Evolutionary conservation across 2,329 filamentous ascomycete species (phyloP).

Genomic region (Aphanocladium album): DNA sequence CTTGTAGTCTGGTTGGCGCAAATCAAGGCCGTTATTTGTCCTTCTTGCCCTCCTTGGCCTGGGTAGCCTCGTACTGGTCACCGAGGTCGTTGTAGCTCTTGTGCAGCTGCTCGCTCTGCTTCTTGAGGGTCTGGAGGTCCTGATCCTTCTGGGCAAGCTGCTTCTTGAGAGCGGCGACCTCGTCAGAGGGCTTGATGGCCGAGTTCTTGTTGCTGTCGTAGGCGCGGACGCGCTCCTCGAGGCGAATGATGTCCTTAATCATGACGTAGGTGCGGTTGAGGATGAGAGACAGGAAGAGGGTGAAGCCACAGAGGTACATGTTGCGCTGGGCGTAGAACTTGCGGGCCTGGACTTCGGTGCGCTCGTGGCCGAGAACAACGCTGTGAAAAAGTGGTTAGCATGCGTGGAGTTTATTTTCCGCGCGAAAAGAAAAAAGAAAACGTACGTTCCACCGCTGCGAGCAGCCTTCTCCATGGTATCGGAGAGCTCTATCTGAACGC

Average conservation of each 20-base stretch:
- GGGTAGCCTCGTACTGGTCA: constrained; percentile 67
- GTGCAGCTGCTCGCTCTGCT: constrained; percentile 79
- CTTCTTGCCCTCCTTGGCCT: constrained; percentile 54
- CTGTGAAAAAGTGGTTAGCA: not conserved
- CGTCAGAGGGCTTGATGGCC: constrained; percentile 66
- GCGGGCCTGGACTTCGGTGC: constrained; percentile 96
- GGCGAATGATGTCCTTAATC: constrained; percentile 84
- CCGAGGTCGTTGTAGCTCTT: constrained; percentile 82
- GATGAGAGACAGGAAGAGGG: constrained; percentile 95
- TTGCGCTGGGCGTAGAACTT: constrained; percentile 99
- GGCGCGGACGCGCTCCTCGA: constrained; percentile 86
- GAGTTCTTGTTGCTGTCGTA: constrained; percentile 69
- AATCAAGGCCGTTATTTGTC: constrained; percentile 34
- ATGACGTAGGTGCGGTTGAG: constrained; percentile 98
- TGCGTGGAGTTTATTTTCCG: not conserved
- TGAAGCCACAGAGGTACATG: constrained; percentile 99
- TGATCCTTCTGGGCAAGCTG: constrained; percentile 74
- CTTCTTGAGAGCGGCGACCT: constrained; percentile 65
- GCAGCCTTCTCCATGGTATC: constrained; percentile 57
- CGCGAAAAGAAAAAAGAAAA: not conserved
- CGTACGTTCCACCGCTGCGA: constrained; percentile 41
- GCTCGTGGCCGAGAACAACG: constrained; percentile 81
- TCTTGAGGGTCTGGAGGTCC: constrained; percentile 84
- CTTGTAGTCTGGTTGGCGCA: not conserved
- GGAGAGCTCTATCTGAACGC: constrained; percentile 84